phyloP scores from a whole-genome alignment of 257 asterid genomes.

The Capsicum chinense region DNA sequence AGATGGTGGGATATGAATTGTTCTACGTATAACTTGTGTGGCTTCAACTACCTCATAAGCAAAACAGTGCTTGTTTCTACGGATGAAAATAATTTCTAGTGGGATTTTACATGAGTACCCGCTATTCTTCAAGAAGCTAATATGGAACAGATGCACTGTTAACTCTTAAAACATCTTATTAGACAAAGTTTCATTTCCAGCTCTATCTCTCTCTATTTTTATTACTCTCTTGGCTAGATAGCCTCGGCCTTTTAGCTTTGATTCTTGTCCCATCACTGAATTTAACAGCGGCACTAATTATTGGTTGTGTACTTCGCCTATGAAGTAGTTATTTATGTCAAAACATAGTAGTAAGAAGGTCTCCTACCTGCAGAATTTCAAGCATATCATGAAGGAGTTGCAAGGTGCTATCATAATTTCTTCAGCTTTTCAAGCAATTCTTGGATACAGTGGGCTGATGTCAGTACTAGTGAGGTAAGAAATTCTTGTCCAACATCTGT shows the following conservation, averaged over 20 bases:
- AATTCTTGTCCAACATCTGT: conserved; percentile 21
- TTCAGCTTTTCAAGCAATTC: conserved; percentile 87
- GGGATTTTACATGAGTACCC: not conserved
- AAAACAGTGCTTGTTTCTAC: not conserved
- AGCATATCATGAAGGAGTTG: conserved; percentile 94
- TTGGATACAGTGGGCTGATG: conserved; percentile 97
- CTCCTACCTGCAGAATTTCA: conserved; percentile 71
- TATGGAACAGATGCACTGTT: not conserved
- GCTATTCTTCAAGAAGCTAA: not conserved
- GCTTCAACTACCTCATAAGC: not conserved
- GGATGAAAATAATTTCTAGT: not conserved
- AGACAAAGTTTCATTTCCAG: not conserved
- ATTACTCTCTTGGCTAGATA: not conserved
- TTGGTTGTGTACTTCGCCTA: not conserved
- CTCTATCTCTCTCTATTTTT: not conserved
- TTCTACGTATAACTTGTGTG: not conserved
- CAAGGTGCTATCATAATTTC: conserved; percentile 96
- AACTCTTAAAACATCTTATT: not conserved
- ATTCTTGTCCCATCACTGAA: not conserved
- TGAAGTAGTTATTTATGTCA: conserved; percentile 18
- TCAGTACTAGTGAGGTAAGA: conserved; percentile 67
- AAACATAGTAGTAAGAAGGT: conserved; percentile 25
- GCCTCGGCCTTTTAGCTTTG: not conserved
- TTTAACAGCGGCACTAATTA: not conserved
- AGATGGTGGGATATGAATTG: not conserved